Conservation (phyloP, 108 stramenopile species). For the Stephanodiscus minutulus region DNA sequence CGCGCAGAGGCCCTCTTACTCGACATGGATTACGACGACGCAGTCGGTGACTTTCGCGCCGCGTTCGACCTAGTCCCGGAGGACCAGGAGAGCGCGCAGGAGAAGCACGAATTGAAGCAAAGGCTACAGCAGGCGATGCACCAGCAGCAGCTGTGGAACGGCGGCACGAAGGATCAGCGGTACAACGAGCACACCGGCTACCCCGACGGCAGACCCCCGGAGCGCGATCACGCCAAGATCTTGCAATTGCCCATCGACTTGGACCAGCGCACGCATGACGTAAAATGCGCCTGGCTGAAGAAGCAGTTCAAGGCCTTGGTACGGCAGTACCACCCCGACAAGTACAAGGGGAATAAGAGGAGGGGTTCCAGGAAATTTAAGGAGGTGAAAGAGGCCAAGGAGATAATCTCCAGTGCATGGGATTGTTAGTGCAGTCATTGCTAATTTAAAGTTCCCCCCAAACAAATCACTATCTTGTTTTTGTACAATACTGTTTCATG, state of each 20-base stretch:
- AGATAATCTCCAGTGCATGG: constrained; percentile 54
- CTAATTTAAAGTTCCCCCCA: no score
- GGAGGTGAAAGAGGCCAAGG: constrained; percentile 63
- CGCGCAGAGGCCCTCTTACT: constrained; percentile 56
- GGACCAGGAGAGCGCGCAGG: constrained; percentile 29
- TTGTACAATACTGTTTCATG: no score
- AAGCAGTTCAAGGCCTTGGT: constrained; percentile 64
- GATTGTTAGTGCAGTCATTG: constrained; percentile 15
- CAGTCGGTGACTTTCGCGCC: constrained; percentile 54
- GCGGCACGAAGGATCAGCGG: constrained; percentile 50
- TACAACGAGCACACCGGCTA: constrained; percentile 61
- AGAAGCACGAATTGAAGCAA: constrained; percentile 48
- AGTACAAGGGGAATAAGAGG: constrained; percentile 62
- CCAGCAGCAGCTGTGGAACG: constrained; percentile 59
- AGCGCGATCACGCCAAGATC: constrained; percentile 62
- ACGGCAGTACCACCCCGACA: constrained; percentile 59
- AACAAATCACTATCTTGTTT: no score
- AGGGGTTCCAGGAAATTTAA: constrained; percentile 57
- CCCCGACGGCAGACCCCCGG: constrained; percentile 61
- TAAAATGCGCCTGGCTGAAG: constrained; percentile 59
- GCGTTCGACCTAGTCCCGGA: constrained; percentile 60
- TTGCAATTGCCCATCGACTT: constrained; percentile 63
- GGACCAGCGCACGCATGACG: constrained; percentile 42
- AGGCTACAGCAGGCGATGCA: constrained; percentile 51
- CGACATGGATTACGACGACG: constrained; percentile 67